Evolutionary conservation across 2,329 filamentous ascomycete genomes (phyloP), one percentile per base, ranked within the genome.

Genomic region (Microsporum canis): DNA sequence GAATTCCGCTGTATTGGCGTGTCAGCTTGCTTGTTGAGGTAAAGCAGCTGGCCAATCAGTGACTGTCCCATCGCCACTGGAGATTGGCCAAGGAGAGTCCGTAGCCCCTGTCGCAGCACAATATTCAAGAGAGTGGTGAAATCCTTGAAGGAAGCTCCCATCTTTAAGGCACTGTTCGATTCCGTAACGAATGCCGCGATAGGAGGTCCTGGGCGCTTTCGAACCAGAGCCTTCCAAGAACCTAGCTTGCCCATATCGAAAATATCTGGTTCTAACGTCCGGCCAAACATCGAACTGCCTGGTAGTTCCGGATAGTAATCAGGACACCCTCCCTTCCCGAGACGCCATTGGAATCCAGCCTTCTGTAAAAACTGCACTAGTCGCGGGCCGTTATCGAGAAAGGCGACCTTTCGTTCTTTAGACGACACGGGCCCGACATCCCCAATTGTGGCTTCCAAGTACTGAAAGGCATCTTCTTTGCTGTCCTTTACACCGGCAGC

Each of bases 281-380:
- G 63, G 4, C 70, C 71, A 1, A 63, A 65, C 0, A 49, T 56
- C 43, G 63, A 58, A 1, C 65, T 66, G 10, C 70, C 70, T 1
- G 66, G 64, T 7, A 62, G 49, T 27, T 67, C 57, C 29, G 68
- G 68, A 58, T 69, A 71, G 60, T 73, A 74, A 64, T 73, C 72
- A 2, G 71, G 71, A 63, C 70, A 71, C 3, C 64, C 64, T 5
- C 60, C 58, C 12, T 63, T 66, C 12, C 61, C 58, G 6, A 17
- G 34, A n/a, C 45, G 58, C 69, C 69, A 73, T 4, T 63, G 41
- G 59, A 70, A 61, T 2, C 60, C 60, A 3, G 23, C 14, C 5
- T 64, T 55, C 59, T 67, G 63, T 10, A 75, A 65, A 41, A 66
- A 75, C 31, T 62, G 58, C 14, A 72, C 65, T 70, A 75, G 71